Percentiles rank a stretch among this genome's conserved stretches.
phyloP scores from a whole-genome alignment of 108 stramenopile species.

The Stephanodiscus triporus region DNA sequence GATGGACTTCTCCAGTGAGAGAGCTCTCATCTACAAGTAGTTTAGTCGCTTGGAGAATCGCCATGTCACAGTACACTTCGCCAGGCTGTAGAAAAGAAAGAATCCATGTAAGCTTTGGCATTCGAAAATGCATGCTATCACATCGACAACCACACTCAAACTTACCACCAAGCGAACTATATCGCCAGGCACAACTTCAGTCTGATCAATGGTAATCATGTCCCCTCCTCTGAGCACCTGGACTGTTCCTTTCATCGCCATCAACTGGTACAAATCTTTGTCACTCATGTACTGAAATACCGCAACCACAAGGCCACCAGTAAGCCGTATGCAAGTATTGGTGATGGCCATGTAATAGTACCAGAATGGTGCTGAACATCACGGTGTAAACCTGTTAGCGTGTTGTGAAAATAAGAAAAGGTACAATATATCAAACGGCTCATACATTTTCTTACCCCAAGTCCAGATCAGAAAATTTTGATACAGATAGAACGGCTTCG shows the following conservation, averaged over 20 bases:
- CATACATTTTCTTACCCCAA: constrained; percentile 47
- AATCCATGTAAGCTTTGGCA: neutral
- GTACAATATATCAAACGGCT: too few relatives aligned
- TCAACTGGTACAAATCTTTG: constrained; percentile 48
- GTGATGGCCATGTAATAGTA: constrained; percentile 74
- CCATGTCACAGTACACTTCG: constrained; percentile 62
- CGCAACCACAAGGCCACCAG: constrained; percentile 54
- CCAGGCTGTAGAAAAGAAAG: constrained; percentile 37
- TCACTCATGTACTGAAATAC: constrained; percentile 60
- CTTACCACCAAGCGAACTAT: constrained; percentile 36
- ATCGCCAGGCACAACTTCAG: constrained; percentile 68
- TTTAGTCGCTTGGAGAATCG: constrained; percentile 34
- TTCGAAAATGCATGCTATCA: neutral
- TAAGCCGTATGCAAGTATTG: constrained; percentile 39
- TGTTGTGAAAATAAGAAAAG: neutral
- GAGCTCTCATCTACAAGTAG: constrained; percentile 70
- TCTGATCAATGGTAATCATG: constrained; percentile 34
- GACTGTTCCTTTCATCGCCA: constrained; percentile 52
- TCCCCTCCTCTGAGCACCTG: constrained; percentile 60
- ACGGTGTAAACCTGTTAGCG: neutral
- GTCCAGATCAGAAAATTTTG: constrained; percentile 74
- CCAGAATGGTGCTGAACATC: constrained; percentile 10
- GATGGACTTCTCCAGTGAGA: constrained; percentile 67
- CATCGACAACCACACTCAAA: neutral
- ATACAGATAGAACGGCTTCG: constrained; percentile 68